Evolutionary conservation across 768 basidiomycete species (phyloP).

Genomic region (Naganishia friedmannii): DNA sequence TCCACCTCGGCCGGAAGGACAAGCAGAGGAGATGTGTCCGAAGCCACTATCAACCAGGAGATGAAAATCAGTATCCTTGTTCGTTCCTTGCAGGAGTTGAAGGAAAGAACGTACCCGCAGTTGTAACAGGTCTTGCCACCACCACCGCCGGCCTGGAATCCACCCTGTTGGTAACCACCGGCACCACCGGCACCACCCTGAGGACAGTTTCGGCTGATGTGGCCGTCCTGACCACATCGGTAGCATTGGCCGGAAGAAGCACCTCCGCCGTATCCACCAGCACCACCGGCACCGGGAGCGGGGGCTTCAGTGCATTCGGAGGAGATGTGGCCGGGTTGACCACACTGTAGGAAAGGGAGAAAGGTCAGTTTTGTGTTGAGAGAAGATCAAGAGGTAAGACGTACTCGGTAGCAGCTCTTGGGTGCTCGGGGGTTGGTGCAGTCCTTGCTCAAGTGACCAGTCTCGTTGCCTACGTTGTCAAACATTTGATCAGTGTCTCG

Average conservation of each 20-base stretch:
- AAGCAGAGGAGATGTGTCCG: conserved; percentile 51
- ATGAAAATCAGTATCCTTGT: no score
- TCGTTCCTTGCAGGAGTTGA: no score
- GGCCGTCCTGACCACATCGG: conserved; percentile 51
- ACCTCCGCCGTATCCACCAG: conserved; percentile 34
- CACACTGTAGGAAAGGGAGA: conserved; percentile 34
- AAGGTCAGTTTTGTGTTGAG: not conserved
- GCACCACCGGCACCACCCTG: conserved; percentile 41
- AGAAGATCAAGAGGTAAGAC: not conserved
- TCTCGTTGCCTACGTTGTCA: conserved; percentile 29
- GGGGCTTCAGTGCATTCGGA: conserved; percentile 46
- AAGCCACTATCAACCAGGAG: no score
- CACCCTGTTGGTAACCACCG: conserved; percentile 38
- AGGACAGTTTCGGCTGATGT: conserved; percentile 50
- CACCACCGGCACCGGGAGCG: conserved; percentile 38
- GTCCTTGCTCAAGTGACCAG: conserved; percentile 48
- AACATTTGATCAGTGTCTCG: not conserved
- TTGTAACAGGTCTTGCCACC: conserved; percentile 33
- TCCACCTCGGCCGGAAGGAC: conserved; percentile 37
- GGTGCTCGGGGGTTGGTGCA: conserved; percentile 49
- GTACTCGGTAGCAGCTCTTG: conserved; percentile 48
- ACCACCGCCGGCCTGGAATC: conserved; percentile 38
- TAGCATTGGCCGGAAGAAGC: conserved; percentile 48
- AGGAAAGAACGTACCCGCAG: no score
- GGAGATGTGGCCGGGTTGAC: conserved; percentile 51